Conservation (phyloP, 306 rosid species). For the Alnus glutinosa region DNA sequence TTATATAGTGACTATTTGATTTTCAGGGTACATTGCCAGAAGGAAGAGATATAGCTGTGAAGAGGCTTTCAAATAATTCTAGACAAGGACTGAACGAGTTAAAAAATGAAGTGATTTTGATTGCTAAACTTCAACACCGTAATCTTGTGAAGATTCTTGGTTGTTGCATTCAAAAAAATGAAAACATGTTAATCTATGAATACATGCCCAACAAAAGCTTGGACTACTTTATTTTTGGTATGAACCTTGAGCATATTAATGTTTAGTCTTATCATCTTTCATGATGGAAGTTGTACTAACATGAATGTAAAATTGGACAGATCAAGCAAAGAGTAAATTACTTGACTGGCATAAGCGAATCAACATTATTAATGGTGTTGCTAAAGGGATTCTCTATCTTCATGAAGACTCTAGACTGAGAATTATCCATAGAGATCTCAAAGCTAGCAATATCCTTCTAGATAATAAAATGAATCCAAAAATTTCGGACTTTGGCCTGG, state of each 20-base stretch:
- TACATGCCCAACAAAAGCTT: slow-evolving; percentile 46
- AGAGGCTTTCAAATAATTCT: slow-evolving; percentile 51
- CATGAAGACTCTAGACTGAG: slow-evolving; percentile 39
- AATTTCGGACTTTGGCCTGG: slow-evolving; percentile 64
- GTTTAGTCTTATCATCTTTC: not conserved
- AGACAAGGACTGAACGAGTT: slow-evolving; percentile 52
- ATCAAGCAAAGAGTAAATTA: not conserved
- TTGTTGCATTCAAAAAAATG: slow-evolving; percentile 36
- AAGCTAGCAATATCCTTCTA: slow-evolving; percentile 51
- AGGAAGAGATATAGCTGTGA: slow-evolving; percentile 63
- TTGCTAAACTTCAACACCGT: slow-evolving; percentile 47
- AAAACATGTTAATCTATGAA: slow-evolving; percentile 41
- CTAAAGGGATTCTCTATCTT: slow-evolving; percentile 33
- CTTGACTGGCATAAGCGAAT: slow-evolving; percentile 28
- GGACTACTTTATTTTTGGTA: slow-evolving; percentile 46
- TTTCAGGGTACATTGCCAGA: slow-evolving; percentile 46
- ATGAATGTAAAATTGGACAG: slow-evolving; percentile 3
- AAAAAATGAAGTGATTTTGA: slow-evolving; percentile 23
- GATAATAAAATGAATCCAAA: slow-evolving; percentile 55
- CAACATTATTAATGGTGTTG: slow-evolving; percentile 29
- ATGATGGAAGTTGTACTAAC: not conserved
- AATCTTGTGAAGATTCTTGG: slow-evolving; percentile 50
- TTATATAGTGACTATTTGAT: not conserved
- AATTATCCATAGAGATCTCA: slow-evolving; percentile 47
- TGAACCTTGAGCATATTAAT: not conserved